Base-by-base conservation (phyloP, 371 early-diverging fungal genomes). In the Saksenaea oblongispora region DNA sequence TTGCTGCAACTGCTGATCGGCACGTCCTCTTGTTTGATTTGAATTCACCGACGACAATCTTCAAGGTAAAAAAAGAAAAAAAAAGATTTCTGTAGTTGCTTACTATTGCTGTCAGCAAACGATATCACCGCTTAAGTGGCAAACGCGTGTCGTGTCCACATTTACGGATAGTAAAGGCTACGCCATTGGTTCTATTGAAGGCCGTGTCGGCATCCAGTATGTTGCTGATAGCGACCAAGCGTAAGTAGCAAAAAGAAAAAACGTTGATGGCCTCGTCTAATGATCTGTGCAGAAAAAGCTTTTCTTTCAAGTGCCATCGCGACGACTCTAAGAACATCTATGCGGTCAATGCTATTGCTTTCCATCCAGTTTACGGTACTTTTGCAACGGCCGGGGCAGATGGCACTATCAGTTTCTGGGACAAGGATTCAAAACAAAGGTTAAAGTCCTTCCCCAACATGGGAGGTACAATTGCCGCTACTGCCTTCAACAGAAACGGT, bases 281-380 rank as follows among this genome's bases (percentile, higher is more conserved):
- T 55, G 18, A 18, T 56, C 24, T 41, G 26, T 61, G 22, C 56
- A 89, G 89, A 18, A 85, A 83, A 65, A 92, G 90, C 69, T 96
- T 96, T 63, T 93, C 94, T 5, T 98, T 97, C 85, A 95, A 93
- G 69, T 96, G 97, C 77, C 99, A 99, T 75, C 89, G 98, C 56
- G 91, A 88, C 59, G 86, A 86, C 24, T 70, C 82, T 36, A 82
- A 82, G 69, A 79, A 85, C 63, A 87, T 98, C 22, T 93, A 86
- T 73, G 71, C 95, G 35, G 90, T 95, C 59, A 93, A 96, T 82
- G 83, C 87, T 37, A 89, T 96, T 53, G 82, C 86, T 37, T 92
- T 94, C 77, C 96, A 97, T 70, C 95, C 94, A 7, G 70, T 84
- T 10, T 88, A 88, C 68, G 96, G 96, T 35, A 95, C 97, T 3